Evolutionary conservation across 768 basidiomycete genomes (phyloP), one percentile per base, ranked within the genome.

Genomic region (Auriscalpium vulgare): DNA sequence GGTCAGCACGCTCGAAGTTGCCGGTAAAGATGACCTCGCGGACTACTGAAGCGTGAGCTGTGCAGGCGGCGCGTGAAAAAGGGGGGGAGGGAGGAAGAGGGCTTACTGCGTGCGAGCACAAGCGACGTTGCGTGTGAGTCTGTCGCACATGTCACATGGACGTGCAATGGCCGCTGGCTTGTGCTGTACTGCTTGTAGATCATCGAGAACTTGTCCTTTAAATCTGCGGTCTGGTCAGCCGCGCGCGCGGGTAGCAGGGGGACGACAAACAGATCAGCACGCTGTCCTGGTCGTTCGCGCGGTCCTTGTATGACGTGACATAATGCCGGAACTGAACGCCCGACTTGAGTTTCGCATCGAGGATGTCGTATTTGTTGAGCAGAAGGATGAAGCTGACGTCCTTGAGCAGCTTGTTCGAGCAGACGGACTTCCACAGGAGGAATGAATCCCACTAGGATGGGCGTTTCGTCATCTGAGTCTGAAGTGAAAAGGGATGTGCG

Each of bases 281-380:
- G 14, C 71, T 69, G 54, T 80, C 77, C 0, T 71, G 68, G 34
- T 78, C 75, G 59, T 85, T 85, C 11, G 75, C 72, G 60, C 74
- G 73, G 44, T 77, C 75, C 45, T 72, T 71, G 64, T 80, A 86
- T 8, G 77, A 76, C 29, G 77, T 77, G 8, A 85, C 80, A 60
- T 78, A 81, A 14, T 74, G 69, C n/a, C 74, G 71, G 59, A 86
- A 82, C 50, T 72, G 69, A 10, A 82, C 65, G 3, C 83, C 83
- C 8, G 75, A 64, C 54, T 72, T 67, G 10, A 86, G 70, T 63
- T 84, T 83, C 14, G 71, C 68, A 34, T 79, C 73, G 21, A 86
- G 70, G 55, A 86, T 75, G 64, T 86, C 84, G 56, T 74, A 70
- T 61, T 85, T 85, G 71, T 84, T 84, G 16, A 85, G 71, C 63